These are phyloP conservation scores for Phytophthora pinifolia DNA, from an alignment of 352 stramenopile species.

Conservation along the genomic window DNA sequence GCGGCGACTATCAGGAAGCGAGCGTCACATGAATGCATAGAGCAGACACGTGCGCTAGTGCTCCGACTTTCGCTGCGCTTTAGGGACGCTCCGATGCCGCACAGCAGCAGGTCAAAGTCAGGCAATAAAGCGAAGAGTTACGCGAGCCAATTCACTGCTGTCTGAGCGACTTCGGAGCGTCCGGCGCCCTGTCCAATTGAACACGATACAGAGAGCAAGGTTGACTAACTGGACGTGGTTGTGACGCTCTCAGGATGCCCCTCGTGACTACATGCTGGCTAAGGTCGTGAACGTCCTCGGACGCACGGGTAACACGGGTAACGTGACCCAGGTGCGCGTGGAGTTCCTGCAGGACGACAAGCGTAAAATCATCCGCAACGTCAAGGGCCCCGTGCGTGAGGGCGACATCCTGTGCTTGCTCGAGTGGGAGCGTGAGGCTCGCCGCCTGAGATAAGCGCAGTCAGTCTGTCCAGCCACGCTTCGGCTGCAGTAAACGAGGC, in stretches of 20 bases:
- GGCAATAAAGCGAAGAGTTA: constrained; percentile 6
- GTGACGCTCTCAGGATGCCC: constrained; percentile 47
- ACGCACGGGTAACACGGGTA: constrained; percentile 99
- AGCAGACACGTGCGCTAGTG: constrained; percentile 9
- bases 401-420: constrained; percentile 99
- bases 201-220: neutral
- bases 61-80: constrained; percentile 2
- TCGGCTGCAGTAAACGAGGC: constrained; percentile 18
- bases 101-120: constrained; percentile 23
- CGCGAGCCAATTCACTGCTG: neutral
- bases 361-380: constrained; percentile 99
- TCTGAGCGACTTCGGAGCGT: neutral
- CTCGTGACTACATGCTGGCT: constrained; percentile 96
- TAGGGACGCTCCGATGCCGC: constrained; percentile 3
- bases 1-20: neutral
- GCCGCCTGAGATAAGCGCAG: constrained; percentile 95
- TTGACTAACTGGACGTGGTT: constrained; percentile 26
- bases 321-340: constrained; percentile 99
- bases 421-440: constrained; percentile 99
- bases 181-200: neutral
- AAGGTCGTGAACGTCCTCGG: constrained; percentile 99
- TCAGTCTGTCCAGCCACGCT: constrained; percentile 24
- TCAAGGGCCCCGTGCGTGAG: constrained; percentile 99
- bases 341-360: constrained; percentile 99
- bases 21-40: neutral